These are phyloP conservation scores for Xylaria digitata DNA, from an alignment of 2,329 filamentous ascomycete species.

Conservation along the genomic window DNA sequence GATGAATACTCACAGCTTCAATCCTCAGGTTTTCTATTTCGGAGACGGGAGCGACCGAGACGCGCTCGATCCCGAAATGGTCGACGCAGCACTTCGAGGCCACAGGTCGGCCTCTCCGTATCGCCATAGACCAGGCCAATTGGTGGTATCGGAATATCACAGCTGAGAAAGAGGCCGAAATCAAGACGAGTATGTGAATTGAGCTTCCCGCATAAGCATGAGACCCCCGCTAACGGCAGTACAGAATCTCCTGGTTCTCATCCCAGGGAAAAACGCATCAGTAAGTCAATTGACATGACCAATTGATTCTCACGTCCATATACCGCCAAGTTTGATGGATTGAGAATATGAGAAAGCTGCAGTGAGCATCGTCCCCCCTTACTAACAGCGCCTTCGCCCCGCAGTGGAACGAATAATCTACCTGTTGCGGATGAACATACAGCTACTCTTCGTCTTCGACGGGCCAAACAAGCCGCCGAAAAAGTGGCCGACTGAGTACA, in stretches of 20 bases:
- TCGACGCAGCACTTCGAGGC: slow-evolving; percentile 42
- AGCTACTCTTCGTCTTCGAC: slow-evolving; percentile 66
- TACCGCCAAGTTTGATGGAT: background rate
- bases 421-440: slow-evolving; percentile 56
- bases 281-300: slow-evolving; percentile 22
- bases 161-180: slow-evolving; percentile 35
- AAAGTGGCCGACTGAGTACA: slow-evolving; percentile 40
- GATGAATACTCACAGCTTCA: slow-evolving; percentile 3
- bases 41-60: slow-evolving; percentile 33
- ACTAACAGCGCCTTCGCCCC: slow-evolving; percentile 23
- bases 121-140: slow-evolving; percentile 44
- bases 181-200: slow-evolving; percentile 34
- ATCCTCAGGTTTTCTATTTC: slow-evolving; percentile 37
- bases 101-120: slow-evolving; percentile 42
- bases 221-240: slow-evolving; percentile 30
- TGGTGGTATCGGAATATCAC: slow-evolving; percentile 42
- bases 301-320: background rate
- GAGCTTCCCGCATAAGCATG: background rate
- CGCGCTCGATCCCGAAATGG: slow-evolving; percentile 38
- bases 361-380: background rate
- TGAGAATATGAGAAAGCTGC: background rate
- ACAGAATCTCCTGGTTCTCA: slow-evolving; percentile 41
- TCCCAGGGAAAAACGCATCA: slow-evolving; percentile 41
- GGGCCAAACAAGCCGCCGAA: slow-evolving; percentile 55
- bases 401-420: slow-evolving; percentile 55